A percentile compares a stretch with the other conserved stretches of the same genome.
phyloP scores from a whole-genome alignment of 2,329 filamentous ascomycete species.

The Ophioceras dolichostomum region DNA sequence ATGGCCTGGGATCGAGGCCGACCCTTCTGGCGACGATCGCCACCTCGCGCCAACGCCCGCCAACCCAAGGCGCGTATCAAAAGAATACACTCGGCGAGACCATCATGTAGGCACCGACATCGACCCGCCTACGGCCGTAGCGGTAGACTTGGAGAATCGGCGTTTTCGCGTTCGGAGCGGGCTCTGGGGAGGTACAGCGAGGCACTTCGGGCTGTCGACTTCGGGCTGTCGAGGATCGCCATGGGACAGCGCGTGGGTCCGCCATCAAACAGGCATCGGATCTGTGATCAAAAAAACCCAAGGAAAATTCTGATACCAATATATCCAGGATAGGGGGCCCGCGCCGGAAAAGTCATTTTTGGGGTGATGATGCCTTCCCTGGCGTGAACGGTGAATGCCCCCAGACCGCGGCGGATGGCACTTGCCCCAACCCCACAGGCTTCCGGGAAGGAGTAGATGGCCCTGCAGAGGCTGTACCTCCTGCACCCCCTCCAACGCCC shows the following conservation, averaged over 20 bases:
- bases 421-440: slow-evolving; percentile 5
- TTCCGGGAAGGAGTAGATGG: slow-evolving; percentile 37
- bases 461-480: slow-evolving; percentile 20
- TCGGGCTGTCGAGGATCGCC: not conserved
- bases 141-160: too few species aligned
- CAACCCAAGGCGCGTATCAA: not conserved
- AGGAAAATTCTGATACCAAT: not conserved
- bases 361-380: not conserved
- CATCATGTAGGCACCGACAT: not conserved
- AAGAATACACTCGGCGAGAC: not conserved
- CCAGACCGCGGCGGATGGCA: not conserved
- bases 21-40: not conserved
- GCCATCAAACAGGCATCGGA: not conserved
- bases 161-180: not conserved
- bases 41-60: not conserved
- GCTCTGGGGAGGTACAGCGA: too few species aligned
- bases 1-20: not conserved
- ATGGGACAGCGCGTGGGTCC: not conserved
- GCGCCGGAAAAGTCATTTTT: not conserved
- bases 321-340: not conserved
- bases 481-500: too few species aligned
- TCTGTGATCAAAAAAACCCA: not conserved
- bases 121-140: not conserved
- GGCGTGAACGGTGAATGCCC: not conserved
- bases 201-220: too few species aligned